A percentile compares a stretch with the other conserved stretches of the same genome.
Evolutionary conservation across 2,329 filamentous ascomycete species (phyloP).

Genomic region (Phialemonium atrogriseum): DNA sequence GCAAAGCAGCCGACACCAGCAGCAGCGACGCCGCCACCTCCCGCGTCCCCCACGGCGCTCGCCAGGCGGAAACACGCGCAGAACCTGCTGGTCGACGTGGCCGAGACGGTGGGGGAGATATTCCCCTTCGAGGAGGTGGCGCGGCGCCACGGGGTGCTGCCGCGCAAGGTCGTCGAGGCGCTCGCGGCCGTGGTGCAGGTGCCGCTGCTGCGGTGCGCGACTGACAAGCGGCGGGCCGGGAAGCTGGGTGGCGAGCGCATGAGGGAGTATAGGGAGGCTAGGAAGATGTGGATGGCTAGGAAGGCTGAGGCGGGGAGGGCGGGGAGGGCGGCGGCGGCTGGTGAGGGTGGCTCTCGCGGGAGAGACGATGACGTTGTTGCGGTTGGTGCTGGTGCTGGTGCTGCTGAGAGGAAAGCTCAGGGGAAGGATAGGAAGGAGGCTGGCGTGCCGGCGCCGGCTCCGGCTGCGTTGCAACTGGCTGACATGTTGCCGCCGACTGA

Average conservation of each 20-base stretch:
- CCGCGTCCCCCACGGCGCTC: constrained; percentile 14
- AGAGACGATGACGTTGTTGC: too few relatives aligned
- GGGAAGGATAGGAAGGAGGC: neutral
- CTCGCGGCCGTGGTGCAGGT: constrained; percentile 40
- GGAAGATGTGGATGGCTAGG: neutral
- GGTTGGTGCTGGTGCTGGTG: too few relatives aligned
- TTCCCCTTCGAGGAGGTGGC: constrained; percentile 39
- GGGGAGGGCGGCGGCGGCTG: neutral
- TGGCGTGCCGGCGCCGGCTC: neutral
- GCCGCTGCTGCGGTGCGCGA: constrained; percentile 35
- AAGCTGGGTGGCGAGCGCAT: neutral
- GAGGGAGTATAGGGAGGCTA: constrained; percentile 1
- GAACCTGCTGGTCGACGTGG: constrained; percentile 37
- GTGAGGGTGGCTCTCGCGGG: neutral
- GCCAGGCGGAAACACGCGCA: constrained; percentile 24
- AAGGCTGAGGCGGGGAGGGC: neutral
- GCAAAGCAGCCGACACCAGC: constrained; percentile 2
- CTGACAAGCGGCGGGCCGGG: constrained; percentile 27
- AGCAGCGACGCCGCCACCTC: constrained; percentile 1
- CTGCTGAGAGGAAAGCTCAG: neutral
- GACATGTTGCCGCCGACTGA: neutral
- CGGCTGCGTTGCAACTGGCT: constrained; percentile 1
- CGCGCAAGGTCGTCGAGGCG: constrained; percentile 36
- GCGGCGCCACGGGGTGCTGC: constrained; percentile 30
- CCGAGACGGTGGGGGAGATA: constrained; percentile 35